Percentiles rank a stretch among this genome's conserved stretches.
Evolutionary conservation across 495 filamentous ascomycete genomes (phyloP).

Genomic region (Lepraria neglecta): DNA sequence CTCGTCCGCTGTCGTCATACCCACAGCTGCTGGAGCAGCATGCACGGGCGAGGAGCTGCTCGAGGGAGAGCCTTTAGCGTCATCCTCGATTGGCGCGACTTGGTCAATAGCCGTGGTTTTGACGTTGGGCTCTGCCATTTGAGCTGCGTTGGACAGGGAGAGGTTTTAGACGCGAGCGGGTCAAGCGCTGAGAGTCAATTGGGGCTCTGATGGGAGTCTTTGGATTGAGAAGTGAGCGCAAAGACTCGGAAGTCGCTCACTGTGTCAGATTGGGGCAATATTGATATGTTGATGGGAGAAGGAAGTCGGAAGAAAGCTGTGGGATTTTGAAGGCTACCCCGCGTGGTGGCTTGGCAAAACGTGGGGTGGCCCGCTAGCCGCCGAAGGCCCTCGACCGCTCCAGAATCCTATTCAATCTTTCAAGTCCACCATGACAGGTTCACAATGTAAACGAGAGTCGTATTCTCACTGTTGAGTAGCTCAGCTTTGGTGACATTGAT

Average conservation of each 20-base stretch:
- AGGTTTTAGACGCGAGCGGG: neutral
- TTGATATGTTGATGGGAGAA: neutral
- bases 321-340: slow-evolving; percentile 2
- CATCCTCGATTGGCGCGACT: neutral
- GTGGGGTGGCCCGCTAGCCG: neutral
- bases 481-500: too few relatives aligned
- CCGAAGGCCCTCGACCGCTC: neutral
- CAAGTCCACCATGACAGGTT: too few relatives aligned
- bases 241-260: slow-evolving; percentile 56
- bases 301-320: neutral
- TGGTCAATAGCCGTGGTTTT: slow-evolving; percentile 15
- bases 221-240: slow-evolving; percentile 46
- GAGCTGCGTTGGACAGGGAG: neutral
- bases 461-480: too few relatives aligned
- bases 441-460: too few relatives aligned
- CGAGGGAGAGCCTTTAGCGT: slow-evolving; percentile 8
- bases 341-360: slow-evolving; percentile 7
- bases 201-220: slow-evolving; percentile 37
- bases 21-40: slow-evolving; percentile 26
- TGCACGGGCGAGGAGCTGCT: slow-evolving; percentile 30
- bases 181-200: neutral
- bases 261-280: slow-evolving; percentile 18
- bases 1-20: slow-evolving; percentile 28
- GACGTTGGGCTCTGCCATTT: slow-evolving; percentile 17
- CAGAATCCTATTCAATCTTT: neutral